A percentile compares a stretch with the other conserved stretches of the same genome.
Evolutionary conservation across 2,329 filamentous ascomycete species (phyloP).

Genomic region (Chaetomium strumarium): DNA sequence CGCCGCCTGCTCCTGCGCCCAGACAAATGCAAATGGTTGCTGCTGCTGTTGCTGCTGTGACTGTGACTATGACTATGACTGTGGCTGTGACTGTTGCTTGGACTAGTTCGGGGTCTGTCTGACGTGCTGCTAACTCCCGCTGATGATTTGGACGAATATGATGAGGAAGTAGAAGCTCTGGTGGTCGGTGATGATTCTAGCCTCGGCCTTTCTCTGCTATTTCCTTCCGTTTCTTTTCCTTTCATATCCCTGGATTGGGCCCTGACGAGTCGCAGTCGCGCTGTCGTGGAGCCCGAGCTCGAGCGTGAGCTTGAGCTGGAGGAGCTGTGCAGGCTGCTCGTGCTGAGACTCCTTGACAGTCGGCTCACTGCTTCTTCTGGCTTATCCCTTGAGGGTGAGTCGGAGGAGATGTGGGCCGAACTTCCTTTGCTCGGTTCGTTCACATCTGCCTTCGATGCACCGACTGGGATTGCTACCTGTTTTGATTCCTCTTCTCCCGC

Average conservation of each 20-base stretch:
- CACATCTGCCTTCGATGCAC: not conserved
- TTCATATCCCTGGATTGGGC: not conserved
- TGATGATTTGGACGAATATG: not conserved
- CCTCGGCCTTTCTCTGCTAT: not conserved
- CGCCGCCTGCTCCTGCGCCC: constrained; percentile 12
- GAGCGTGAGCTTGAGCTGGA: not conserved
- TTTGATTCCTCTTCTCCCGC: not conserved
- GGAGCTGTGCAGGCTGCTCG: not conserved
- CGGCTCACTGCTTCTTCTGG: not conserved
- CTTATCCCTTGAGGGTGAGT: not conserved
- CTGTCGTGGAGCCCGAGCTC: not conserved
- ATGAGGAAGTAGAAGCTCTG: not conserved
- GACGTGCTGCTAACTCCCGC: not conserved
- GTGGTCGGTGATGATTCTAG: not conserved
- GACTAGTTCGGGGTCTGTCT: not conserved
- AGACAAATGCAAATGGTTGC: constrained; percentile 18
- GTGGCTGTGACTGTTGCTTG: not conserved
- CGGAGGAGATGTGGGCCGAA: not conserved
- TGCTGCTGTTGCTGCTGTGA: not conserved
- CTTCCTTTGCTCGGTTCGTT: not conserved
- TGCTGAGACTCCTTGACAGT: constrained; percentile 2
- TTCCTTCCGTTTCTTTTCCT: not conserved
- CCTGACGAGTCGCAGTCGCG: not conserved
- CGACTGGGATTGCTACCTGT: not conserved
- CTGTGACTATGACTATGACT: not conserved